These are phyloP conservation scores for Eucalyptus cloeziana DNA, from an alignment of 345 rosid genomes.

Conservation along the genomic window DNA sequence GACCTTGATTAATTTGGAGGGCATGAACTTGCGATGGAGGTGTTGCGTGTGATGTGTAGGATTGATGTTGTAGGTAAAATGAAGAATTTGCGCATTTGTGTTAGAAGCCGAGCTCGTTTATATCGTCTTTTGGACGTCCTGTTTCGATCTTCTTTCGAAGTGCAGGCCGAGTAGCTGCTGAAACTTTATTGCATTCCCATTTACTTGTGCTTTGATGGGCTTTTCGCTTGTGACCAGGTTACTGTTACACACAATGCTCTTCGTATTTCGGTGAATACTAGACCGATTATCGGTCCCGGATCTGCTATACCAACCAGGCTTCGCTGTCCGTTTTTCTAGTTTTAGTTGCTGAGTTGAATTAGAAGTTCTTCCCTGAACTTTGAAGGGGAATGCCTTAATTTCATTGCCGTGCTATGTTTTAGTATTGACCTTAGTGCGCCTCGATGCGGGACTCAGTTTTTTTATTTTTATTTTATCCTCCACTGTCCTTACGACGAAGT, in stretches of 20 bases:
- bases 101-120: neutral
- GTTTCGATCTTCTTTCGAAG: neutral
- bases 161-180: neutral
- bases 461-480: neutral
- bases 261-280: neutral
- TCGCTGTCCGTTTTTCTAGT: neutral
- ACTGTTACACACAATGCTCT: neutral
- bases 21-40: neutral
- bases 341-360: neutral
- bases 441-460: rapidly evolving
- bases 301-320: neutral
- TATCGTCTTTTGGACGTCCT: neutral
- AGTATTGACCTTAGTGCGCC: neutral
- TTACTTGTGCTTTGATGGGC: neutral
- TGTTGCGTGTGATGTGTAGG: neutral
- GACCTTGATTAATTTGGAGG: neutral
- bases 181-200: neutral
- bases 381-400: neutral
- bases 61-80: neutral
- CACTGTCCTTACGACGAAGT: neutral
- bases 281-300: neutral
- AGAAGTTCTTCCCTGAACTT: neutral
- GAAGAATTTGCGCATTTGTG: neutral
- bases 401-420: neutral
- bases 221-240: neutral